Base-by-base conservation (phyloP, 1,284 basidiomycete genomes). In the Anthracocystis walkeri region DNA sequence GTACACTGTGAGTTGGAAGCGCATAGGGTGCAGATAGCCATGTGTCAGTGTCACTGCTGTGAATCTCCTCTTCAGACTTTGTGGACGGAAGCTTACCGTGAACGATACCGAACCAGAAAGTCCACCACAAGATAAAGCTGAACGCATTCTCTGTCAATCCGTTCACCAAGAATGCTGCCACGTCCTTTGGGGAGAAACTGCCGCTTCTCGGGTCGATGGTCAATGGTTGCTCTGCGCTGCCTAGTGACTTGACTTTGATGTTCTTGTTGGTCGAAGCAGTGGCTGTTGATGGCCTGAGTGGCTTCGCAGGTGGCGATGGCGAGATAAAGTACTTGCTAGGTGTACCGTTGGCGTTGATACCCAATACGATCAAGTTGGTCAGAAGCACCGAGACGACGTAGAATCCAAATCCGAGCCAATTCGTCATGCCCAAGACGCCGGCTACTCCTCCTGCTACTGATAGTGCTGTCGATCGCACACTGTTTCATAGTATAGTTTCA, bases 121-220 rank as follows among this genome's bases (percentile, higher is more conserved):
- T 84, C 82, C 82, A 84, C 82, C 82, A 84, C 2, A 84, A 59
- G 35, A 84, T 75, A 27, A 68, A 84, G 44, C 79, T 79, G 35
- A 84, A 80, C 12, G 77, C 62, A 35, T 83, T 84, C 29, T 83
- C 82, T 27, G 72, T 75, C 48, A 75, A 27, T 0, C 72, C 72
- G 21, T 61, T 75, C 31, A 66, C 29, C 50, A 69, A 31, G 50
- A 75, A 75, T 0, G 42, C 44, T 5, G 52, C 66, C 2, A 58
- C 52, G 18, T 75, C 65, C 29, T 57, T 46, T 1, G 61, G 3
- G 1, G 67, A 59, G 29, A 67, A 73, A 44, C 54, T 60, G 29
- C 71, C 66, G 7, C 55, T 55, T 59, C 67, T 59, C 46, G 60
- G 71, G 27, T 65, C 70, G 21, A 67, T 65, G 1, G 65, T 58